Conservation (phyloP, 805 yeast species). For the Myxozyma monticola region DNA sequence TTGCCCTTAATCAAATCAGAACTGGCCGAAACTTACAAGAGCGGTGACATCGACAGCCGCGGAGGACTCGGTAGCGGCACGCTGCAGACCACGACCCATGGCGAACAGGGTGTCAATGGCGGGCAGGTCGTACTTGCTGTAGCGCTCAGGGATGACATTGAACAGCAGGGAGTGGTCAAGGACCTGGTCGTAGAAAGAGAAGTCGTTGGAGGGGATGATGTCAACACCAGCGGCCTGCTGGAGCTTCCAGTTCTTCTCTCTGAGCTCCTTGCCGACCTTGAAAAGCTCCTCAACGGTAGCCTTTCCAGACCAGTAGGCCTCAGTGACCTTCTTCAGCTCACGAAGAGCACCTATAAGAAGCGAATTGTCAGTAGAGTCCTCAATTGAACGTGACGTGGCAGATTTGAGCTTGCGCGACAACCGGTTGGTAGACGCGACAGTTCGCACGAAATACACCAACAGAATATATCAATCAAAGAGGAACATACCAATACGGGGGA, state of each 20-base stretch:
- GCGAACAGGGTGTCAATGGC: constrained; percentile 93
- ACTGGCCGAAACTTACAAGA: constrained; percentile 43
- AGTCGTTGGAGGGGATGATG: constrained; percentile 94
- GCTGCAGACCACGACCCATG: constrained; percentile 99
- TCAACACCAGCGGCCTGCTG: constrained; percentile 98
- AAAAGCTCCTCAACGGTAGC: constrained; percentile 80
- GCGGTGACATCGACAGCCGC: constrained; percentile 98
- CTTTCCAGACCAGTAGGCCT: constrained; percentile 98
- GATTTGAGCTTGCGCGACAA: no score
- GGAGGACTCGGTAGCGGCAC: constrained; percentile 82
- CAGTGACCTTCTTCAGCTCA: constrained; percentile 98
- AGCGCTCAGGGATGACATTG: constrained; percentile 96
- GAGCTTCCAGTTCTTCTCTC: constrained; percentile 96
- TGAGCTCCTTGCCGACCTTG: constrained; percentile 90
- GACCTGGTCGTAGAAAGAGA: constrained; percentile 97
- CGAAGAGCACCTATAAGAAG: constrained; percentile 80
- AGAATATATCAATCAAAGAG: not conserved
- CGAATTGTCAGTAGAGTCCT: not conserved
- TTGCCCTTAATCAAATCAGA: not conserved
- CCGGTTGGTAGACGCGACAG: no score
- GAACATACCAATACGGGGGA: constrained; percentile 80
- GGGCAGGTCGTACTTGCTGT: constrained; percentile 85
- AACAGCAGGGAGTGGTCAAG: constrained; percentile 87
- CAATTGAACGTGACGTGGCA: not conserved
- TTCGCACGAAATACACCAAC: no score